A percentile compares a stretch with the other conserved stretches of the same genome.
Conservation (phyloP, 805 yeast species). For the Teunomyces stri region DNA sequence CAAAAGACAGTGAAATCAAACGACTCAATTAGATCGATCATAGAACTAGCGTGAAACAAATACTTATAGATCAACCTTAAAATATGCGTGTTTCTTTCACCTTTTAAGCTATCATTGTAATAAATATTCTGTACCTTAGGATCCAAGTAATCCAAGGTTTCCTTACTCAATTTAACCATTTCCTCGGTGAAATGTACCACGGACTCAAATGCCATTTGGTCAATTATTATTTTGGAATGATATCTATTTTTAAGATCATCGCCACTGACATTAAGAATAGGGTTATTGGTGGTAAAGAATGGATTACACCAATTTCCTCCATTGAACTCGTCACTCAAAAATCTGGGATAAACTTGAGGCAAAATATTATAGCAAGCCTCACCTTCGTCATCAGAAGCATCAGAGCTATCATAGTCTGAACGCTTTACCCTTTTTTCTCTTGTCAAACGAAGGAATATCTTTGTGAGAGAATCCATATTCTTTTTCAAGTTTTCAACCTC, state of each 20-base stretch:
- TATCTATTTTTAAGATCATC: slow-evolving; percentile 40
- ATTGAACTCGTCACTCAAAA: slow-evolving; percentile 60
- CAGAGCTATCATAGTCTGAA: slow-evolving; percentile 39
- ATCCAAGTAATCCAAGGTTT: slow-evolving; percentile 41
- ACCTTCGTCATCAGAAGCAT: slow-evolving; percentile 30
- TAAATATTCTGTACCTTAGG: slow-evolving; percentile 33
- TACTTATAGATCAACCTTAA: slow-evolving; percentile 53
- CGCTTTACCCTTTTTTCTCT: slow-evolving; percentile 28
- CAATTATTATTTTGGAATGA: slow-evolving; percentile 49
- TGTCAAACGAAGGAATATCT: slow-evolving; percentile 32
- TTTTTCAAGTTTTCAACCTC: slow-evolving; percentile 38
- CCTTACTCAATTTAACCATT: slow-evolving; percentile 37
- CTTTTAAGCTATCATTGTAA: slow-evolving; percentile 31
- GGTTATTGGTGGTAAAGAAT: slow-evolving; percentile 44
- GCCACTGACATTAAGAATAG: slow-evolving; percentile 40
- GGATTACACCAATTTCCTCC: slow-evolving; percentile 84
- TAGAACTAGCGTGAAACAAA: slow-evolving; percentile 46
- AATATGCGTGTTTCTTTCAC: slow-evolving; percentile 51
- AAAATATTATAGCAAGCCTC: slow-evolving; percentile 37
- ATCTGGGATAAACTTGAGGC: slow-evolving; percentile 71
- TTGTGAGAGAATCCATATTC: slow-evolving; percentile 27
- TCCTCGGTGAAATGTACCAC: slow-evolving; percentile 37
- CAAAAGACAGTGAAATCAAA: slow-evolving; percentile 59
- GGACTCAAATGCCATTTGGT: slow-evolving; percentile 43
- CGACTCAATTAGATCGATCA: slow-evolving; percentile 55